Percentiles rank a stretch among this genome's conserved stretches.
These are phyloP conservation scores for Huntiella abstrusa DNA, from an alignment of 2,329 filamentous ascomycete species.

Conservation along the genomic window DNA sequence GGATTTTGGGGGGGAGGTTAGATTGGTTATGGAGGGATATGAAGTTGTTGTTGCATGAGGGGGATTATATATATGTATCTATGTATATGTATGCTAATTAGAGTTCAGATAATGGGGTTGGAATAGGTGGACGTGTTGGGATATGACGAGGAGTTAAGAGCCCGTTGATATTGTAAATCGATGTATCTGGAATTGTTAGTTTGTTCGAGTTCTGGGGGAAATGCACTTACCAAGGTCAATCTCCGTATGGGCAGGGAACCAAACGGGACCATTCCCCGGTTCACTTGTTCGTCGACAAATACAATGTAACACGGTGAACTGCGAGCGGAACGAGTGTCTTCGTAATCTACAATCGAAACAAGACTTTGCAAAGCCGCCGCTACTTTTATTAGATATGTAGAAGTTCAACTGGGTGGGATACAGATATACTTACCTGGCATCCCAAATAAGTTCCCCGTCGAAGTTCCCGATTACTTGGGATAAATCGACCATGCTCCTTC, in stretches of 20 bases:
- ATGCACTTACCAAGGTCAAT: conserved; percentile 8
- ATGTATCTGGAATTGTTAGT: conserved; percentile 3
- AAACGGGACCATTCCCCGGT: conserved; percentile 4
- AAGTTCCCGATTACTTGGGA: conserved; percentile 7
- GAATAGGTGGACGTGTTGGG: background rate
- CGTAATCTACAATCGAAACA: conserved; percentile 9
- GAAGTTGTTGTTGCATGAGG: conserved; percentile 40
- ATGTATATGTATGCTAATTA: no score
- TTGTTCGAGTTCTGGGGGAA: no score
- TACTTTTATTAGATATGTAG: background rate
- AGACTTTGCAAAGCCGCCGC: conserved; percentile 7
- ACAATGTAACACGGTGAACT: conserved; percentile 11
- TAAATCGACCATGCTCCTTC: background rate
- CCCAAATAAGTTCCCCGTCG: conserved; percentile 10
- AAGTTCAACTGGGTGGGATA: background rate
- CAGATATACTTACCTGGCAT: conserved; percentile 4
- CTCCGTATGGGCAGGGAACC: conserved; percentile 10
- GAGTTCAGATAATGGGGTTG: background rate
- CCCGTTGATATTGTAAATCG: conserved; percentile 7
- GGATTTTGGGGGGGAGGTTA: conserved; percentile 38
- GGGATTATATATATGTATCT: background rate
- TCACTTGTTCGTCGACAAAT: conserved; percentile 6
- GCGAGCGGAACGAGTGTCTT: conserved; percentile 6
- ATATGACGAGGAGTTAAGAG: conserved; percentile 5
- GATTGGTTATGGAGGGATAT: conserved; percentile 49